Evolutionary conservation across 306 rosid species (phyloP), one percentile per base, ranked within the genome.

Genomic region (Pyrus betulifolia): DNA sequence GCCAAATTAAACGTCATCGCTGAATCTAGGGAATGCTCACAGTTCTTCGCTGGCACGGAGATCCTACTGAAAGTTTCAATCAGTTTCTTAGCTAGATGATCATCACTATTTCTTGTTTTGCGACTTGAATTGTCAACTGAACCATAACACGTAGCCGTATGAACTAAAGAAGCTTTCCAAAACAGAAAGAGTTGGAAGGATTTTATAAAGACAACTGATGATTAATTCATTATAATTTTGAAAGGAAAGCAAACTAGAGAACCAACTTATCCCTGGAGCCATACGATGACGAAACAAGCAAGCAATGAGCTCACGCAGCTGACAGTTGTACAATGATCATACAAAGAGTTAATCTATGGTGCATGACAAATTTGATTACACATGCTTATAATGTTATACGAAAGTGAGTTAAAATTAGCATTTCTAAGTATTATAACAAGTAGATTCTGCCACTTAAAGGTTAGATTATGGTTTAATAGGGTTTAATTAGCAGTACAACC

Each of bases 121-220:
- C 65, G 31, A 54, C 69, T 72, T 30, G 80, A 63, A 28, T 55
- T 79, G 27, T 72, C 83, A 62, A 69, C 86, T 8, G 75, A 76
- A 73, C 72, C 64, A 35, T 64, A 64, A 45, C 67, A 45, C 46
- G 11, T 74, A 14, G 57, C 4, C 22, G 74, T 19, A 27, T 42
- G 71, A 57, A 73, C 14, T 6, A 78, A 74, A 35, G 78, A 79
- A 72, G 69, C 72, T 84, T 85, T 69, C 60, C 46, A 44, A 55
- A 22, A 70, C 44, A 69, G 33, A 49, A 33, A 72, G 21, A 40
- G 17, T 11, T 27, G 2, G 23, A 58, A 44, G 6, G 17, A 70
- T 1, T 55, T 2, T 28, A 57, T 40, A 15, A 77, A 31, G 69
- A 51, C 12, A 28, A 59, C 8, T 70, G 11, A 70, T 70, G 28